Percentiles rank a stretch among this genome's conserved stretches.
phyloP scores from a whole-genome alignment of 2,329 filamentous ascomycete species.

The Exophiala sp. region DNA sequence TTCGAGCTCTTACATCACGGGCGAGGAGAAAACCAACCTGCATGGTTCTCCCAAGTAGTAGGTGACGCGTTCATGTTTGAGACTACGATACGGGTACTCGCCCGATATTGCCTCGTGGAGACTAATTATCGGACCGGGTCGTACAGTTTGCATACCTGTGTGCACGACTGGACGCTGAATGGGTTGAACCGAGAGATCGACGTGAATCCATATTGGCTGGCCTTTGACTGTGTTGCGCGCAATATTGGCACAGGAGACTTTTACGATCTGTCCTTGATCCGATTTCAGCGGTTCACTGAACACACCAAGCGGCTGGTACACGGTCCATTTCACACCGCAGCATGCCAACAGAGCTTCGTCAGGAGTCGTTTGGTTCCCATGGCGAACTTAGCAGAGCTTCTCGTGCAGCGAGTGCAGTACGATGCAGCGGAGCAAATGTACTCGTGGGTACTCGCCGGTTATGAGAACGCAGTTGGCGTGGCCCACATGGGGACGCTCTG shows the following conservation, averaged over 20 bases:
- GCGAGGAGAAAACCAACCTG: not conserved
- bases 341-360: not conserved
- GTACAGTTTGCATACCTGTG: conserved; percentile 19
- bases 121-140: not conserved
- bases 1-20: conserved; percentile 37
- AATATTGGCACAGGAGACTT: not conserved
- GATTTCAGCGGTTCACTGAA: conserved; percentile 3
- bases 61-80: conserved; percentile 6
- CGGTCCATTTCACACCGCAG: conserved; percentile 1
- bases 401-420: conserved; percentile 5
- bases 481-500: conserved; percentile 23
- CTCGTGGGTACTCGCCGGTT: conserved; percentile 8
- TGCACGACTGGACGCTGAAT: conserved; percentile 21
- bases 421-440: conserved; percentile 26
- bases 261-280: not conserved
- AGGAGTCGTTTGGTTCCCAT: not conserved
- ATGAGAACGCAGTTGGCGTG: conserved; percentile 10
- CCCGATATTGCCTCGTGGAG: conserved; percentile 14
- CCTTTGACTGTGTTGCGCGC: conserved; percentile 11
- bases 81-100: conserved; percentile 7
- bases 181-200: conserved; percentile 11
- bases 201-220: conserved; percentile 6
- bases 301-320: conserved; percentile 6
- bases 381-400: conserved; percentile 3
- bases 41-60: conserved; percentile 23